phyloP scores from a whole-genome alignment of 2,329 filamentous ascomycete genomes.

The Gaeumannomyces tritici region DNA sequence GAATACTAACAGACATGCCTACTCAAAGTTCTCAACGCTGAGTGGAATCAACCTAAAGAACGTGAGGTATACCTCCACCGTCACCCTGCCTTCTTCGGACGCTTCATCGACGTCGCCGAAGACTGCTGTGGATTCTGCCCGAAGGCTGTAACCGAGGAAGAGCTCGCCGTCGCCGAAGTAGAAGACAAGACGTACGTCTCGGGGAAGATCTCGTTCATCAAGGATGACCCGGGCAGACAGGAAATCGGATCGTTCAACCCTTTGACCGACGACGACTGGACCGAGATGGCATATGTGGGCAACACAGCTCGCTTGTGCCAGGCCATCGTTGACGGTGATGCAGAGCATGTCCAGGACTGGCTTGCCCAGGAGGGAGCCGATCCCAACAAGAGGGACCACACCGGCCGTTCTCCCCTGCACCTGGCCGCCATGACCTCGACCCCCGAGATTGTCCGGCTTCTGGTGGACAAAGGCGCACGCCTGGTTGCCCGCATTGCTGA shows the following conservation, averaged over 20 bases:
- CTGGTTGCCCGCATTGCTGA: constrained; percentile 68
- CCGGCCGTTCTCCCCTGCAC: constrained; percentile 69
- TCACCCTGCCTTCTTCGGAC: constrained; percentile 78
- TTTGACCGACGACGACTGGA: constrained; percentile 75
- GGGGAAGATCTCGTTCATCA: constrained; percentile 63
- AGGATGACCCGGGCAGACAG: constrained; percentile 75
- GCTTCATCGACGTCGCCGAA: constrained; percentile 60
- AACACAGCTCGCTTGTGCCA: constrained; percentile 70
- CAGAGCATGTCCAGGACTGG: constrained; percentile 64
- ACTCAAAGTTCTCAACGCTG: constrained; percentile 58
- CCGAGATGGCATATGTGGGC: constrained; percentile 82
- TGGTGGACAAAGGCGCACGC: constrained; percentile 64
- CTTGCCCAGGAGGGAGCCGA: constrained; percentile 57
- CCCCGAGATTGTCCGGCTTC: constrained; percentile 56
- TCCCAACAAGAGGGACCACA: constrained; percentile 66
- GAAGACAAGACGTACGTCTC: constrained; percentile 70
- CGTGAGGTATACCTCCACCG: constrained; percentile 71
- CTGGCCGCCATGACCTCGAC: constrained; percentile 62
- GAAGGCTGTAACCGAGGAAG: constrained; percentile 56
- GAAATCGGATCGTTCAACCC: constrained; percentile 66
- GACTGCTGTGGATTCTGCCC: constrained; percentile 82
- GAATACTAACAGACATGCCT: neutral
- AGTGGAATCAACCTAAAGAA: constrained; percentile 74
- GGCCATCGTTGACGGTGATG: constrained; percentile 67
- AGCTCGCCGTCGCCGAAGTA: constrained; percentile 59